Percentiles rank a stretch among this genome's conserved stretches.
phyloP scores from a whole-genome alignment of 306 rosid species.

The Luffa acutangula region DNA sequence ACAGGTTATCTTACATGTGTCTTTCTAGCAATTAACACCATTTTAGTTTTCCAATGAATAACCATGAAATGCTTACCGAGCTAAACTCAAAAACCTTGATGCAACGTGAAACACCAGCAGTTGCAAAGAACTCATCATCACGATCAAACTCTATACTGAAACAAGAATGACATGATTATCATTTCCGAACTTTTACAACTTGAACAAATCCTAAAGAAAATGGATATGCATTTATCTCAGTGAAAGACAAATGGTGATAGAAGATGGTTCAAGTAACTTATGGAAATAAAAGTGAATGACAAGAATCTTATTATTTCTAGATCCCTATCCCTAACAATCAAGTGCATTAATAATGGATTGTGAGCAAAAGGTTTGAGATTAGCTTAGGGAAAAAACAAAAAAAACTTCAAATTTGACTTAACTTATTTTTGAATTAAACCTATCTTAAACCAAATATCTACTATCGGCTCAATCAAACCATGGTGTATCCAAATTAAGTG shows the following conservation, averaged over 20 bases:
- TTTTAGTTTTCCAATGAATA: neutral
- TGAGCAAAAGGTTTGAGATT: neutral
- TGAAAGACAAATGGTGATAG: neutral
- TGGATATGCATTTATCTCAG: neutral
- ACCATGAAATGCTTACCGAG: slow-evolving; percentile 31
- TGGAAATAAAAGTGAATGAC: neutral
- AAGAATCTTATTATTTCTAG: neutral
- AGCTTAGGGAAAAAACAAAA: neutral
- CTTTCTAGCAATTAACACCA: neutral
- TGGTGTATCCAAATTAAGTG: neutral
- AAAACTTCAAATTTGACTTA: neutral
- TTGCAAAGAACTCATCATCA: slow-evolving; percentile 80
- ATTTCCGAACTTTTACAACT: neutral
- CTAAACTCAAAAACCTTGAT: slow-evolving; percentile 89
- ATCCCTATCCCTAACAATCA: neutral
- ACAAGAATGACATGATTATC: slow-evolving; percentile 6
- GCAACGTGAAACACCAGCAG: slow-evolving; percentile 91
- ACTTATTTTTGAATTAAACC: neutral
- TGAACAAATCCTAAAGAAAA: neutral
- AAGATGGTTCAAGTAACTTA: neutral
- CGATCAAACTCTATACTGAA: slow-evolving; percentile 94
- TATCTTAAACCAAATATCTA: neutral
- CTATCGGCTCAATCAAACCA: neutral
- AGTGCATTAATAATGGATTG: neutral
- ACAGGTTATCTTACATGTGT: neutral